Evolutionary conservation across 2,329 filamentous ascomycete genomes (phyloP).

Genomic region (Orbilia brochopaga): DNA sequence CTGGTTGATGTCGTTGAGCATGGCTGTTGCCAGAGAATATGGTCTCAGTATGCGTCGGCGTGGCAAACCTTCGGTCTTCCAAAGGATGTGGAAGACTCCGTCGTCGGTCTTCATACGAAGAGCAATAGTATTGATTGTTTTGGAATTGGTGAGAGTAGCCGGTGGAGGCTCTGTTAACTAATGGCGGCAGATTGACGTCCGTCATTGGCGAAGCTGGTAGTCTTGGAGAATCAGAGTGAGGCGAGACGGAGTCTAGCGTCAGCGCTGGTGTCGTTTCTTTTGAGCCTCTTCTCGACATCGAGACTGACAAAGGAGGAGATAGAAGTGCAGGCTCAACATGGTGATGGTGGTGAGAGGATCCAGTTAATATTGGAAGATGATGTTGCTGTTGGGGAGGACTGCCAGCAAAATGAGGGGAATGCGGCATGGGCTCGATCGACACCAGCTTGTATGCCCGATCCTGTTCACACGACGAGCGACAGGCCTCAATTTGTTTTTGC

Average conservation of each 20-base stretch:
- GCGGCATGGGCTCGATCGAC: slow-evolving; percentile 53
- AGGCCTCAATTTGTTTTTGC: slow-evolving; percentile 51
- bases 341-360: slow-evolving; percentile 56
- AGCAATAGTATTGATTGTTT: slow-evolving; percentile 31
- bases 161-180: slow-evolving; percentile 43
- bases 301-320: slow-evolving; percentile 70
- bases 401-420: slow-evolving; percentile 53
- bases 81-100: slow-evolving; percentile 47
- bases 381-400: slow-evolving; percentile 55
- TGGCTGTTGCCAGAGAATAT: slow-evolving; percentile 12
- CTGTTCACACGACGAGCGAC: slow-evolving; percentile 50
- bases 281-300: slow-evolving; percentile 66
- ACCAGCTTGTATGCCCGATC: slow-evolving; percentile 51
- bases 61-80: slow-evolving; percentile 43
- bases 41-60: slow-evolving; percentile 27
- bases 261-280: slow-evolving; percentile 71
- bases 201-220: slow-evolving; percentile 56
- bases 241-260: slow-evolving; percentile 72
- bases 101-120: slow-evolving; percentile 46
- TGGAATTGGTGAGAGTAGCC: slow-evolving; percentile 49
- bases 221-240: slow-evolving; percentile 67
- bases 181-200: slow-evolving; percentile 52
- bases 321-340: slow-evolving; percentile 61
- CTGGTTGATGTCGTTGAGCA: slow-evolving; percentile 39
- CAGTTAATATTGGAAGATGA: slow-evolving; percentile 50